Evolutionary conservation across 1,284 basidiomycete genomes (phyloP).

Genomic region (Apiotrichum siamense): DNA sequence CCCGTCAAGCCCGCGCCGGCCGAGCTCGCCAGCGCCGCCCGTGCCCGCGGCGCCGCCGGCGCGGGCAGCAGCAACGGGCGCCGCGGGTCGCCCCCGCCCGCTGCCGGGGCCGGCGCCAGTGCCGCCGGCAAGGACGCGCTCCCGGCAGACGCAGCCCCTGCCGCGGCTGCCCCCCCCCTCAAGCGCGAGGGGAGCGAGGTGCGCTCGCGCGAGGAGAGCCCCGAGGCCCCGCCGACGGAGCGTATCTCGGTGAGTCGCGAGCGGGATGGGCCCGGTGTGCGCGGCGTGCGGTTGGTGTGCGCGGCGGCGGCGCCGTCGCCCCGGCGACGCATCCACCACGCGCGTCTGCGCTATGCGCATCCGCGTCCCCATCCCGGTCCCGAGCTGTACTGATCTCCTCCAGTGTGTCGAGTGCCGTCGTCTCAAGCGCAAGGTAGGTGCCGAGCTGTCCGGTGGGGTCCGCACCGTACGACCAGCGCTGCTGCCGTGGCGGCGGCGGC

Average conservation of each 20-base stretch:
- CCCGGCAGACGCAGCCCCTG: not conserved
- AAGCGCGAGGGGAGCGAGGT: not conserved
- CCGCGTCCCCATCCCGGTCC: not conserved
- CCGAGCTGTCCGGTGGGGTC: not conserved
- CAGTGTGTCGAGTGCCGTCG: constrained; percentile 24
- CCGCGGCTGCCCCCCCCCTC: not conserved
- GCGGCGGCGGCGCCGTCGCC: too few species aligned
- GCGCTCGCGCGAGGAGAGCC: not conserved
- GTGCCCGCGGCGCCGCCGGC: too few species aligned
- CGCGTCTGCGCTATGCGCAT: not conserved
- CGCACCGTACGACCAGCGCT: constrained; percentile 1
- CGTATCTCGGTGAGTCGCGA: constrained; percentile 5
- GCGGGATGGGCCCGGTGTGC: too few species aligned
- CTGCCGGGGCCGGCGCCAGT: too few species aligned
- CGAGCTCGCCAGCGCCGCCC: too few species aligned
- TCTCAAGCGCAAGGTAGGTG: constrained; percentile 22
- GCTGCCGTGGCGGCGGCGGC: too few species aligned
- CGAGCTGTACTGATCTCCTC: not conserved
- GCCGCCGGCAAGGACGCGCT: too few species aligned
- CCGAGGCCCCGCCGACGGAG: not conserved
- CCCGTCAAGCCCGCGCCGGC: too few species aligned
- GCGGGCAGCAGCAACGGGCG: too few species aligned
- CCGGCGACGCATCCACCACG: too few species aligned
- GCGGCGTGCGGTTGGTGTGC: too few species aligned
- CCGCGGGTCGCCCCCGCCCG: too few species aligned